phyloP scores from a whole-genome alignment of 768 basidiomycete genomes.

The Lenzites betulinus region DNA sequence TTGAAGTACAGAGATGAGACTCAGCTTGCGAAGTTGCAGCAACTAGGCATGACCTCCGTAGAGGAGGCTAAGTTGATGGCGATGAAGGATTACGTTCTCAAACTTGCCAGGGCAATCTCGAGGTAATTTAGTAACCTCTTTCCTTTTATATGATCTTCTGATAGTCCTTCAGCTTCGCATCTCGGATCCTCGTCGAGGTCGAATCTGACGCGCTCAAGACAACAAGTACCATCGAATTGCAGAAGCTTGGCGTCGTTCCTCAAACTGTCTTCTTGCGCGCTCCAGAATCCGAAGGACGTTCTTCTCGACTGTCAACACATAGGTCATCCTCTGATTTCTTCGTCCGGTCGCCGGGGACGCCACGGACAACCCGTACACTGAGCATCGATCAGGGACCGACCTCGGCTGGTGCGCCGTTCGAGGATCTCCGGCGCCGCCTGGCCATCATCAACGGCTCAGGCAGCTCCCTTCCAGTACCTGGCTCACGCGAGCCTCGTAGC shows the following conservation, averaged over 20 bases:
- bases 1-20: constrained; percentile 63
- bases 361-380: constrained; percentile 47
- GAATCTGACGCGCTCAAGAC: constrained; percentile 67
- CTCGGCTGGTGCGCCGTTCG: constrained; percentile 61
- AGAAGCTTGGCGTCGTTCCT: constrained; percentile 86
- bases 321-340: constrained; percentile 29
- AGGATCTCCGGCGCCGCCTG: constrained; percentile 77
- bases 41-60: constrained; percentile 78
- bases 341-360: constrained; percentile 52
- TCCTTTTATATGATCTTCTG: neutral
- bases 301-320: constrained; percentile 37
- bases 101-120: constrained; percentile 75
- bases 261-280: constrained; percentile 86
- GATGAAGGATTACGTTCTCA: constrained; percentile 86
- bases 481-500: constrained; percentile 48
- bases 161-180: constrained; percentile 55
- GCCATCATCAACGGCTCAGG: constrained; percentile 73
- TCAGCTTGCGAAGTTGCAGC: constrained; percentile 76
- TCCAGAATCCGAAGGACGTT: constrained; percentile 45
- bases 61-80: constrained; percentile 89
- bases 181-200: constrained; percentile 61
- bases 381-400: constrained; percentile 48
- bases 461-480: constrained; percentile 56
- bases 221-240: constrained; percentile 72
- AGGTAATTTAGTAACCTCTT: constrained; percentile 49